Conservation (phyloP, 2,329 filamentous ascomycete genomes). For the Cryphonectria nitschkei region DNA sequence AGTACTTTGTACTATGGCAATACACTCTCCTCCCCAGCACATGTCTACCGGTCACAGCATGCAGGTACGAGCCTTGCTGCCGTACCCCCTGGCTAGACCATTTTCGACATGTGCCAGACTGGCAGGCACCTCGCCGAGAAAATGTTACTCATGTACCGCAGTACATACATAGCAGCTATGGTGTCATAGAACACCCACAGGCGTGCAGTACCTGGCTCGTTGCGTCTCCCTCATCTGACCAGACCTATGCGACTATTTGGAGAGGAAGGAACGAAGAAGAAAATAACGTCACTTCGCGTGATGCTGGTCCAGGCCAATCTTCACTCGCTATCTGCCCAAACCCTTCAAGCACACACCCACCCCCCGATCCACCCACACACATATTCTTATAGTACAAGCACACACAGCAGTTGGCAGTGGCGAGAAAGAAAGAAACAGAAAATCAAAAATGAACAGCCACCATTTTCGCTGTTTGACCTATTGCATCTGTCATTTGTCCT, state of each 20-base stretch:
- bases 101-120: slow-evolving; percentile 1
- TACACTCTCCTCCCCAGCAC: not conserved
- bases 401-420: not conserved
- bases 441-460: too few relatives aligned
- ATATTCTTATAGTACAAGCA: not conserved
- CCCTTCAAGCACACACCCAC: not conserved
- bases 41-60: slow-evolving; percentile 8
- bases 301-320: not conserved
- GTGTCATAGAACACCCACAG: not conserved
- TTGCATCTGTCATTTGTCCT: not conserved
- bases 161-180: too few relatives aligned
- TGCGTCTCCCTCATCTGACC: not conserved
- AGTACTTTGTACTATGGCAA: not conserved
- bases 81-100: slow-evolving; percentile 5
- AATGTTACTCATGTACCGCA: not conserved
- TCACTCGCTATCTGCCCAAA: not conserved
- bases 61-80: not conserved
- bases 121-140: not conserved
- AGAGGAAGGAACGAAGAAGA: not conserved
- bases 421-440: too few relatives aligned
- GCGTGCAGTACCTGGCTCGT: not conserved
- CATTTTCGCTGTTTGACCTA: too few relatives aligned
- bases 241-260: not conserved
- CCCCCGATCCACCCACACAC: not conserved
- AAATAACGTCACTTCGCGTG: slow-evolving; percentile 8